Conservation (phyloP, 768 basidiomycete genomes). For the Leccinum subgranulosum region DNA sequence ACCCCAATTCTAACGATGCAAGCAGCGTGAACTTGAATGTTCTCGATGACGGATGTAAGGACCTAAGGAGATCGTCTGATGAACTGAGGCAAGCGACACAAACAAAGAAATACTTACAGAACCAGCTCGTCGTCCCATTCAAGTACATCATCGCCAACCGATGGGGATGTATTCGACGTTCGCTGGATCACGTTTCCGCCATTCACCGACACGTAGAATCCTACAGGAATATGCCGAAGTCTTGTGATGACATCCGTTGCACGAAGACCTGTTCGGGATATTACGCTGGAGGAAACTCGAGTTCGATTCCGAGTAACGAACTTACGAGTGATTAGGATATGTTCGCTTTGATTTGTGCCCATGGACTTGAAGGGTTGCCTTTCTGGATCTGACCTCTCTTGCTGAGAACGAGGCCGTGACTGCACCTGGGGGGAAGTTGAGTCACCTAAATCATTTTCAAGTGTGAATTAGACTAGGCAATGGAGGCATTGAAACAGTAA, state of each 20-base stretch:
- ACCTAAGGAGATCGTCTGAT: not conserved
- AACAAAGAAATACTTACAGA: not conserved
- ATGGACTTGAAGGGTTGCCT: not conserved
- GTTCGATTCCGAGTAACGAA: not conserved
- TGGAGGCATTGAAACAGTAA: not conserved
- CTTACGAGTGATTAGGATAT: not conserved
- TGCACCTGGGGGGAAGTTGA: not conserved
- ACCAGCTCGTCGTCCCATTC: constrained; percentile 1
- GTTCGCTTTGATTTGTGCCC: not conserved
- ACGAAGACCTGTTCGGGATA: not conserved
- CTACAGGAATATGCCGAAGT: not conserved
- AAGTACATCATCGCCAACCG: not conserved
- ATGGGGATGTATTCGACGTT: not conserved
- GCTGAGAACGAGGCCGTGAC: not conserved
- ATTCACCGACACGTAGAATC: not conserved
- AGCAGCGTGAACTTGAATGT: not conserved
- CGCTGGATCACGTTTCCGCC: not conserved
- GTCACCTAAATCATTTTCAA: too few relatives aligned
- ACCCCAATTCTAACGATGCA: constrained; percentile 5
- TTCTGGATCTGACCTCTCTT: not conserved
- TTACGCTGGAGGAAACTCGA: not conserved
- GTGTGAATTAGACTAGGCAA: not conserved
- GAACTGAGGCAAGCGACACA: not conserved
- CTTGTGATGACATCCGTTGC: not conserved
- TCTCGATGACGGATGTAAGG: not conserved